Base-by-base conservation (phyloP, 371 early-diverging fungal genomes). In the Phascolomyces articulosus region DNA sequence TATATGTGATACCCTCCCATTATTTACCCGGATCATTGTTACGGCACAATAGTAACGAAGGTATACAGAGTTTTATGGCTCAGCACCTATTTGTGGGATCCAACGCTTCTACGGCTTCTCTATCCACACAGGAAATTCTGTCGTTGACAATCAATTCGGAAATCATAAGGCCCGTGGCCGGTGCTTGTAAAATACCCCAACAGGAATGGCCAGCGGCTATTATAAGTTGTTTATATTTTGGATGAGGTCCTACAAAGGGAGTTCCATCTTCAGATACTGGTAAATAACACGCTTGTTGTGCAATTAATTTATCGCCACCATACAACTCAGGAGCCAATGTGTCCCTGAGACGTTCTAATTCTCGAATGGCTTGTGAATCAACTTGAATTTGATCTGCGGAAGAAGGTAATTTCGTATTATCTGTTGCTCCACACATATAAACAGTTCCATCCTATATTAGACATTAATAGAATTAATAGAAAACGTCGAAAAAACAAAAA, bases 101-200 rank as follows among this genome's bases (percentile, higher is more conserved):
- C 21, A 70, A 34, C 2, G 66, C 62, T 34, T 63, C 41, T 27
- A 67, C 68, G 2, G 63, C 49, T 9, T 40, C 29, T 6, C 28
- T 23, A 59, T 80, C 78, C 11, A 88, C 64, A 40, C 79, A 74
- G 8, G 69, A 54, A 47, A 77, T 72, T 44, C 66, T 47, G 27
- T 79, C 85, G 49, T 80, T 71, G 54, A 87, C 34, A 31, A 91
- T 55, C 44, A 90, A 72, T 66, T 91, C 90, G 8, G 90, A 80
- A 4, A 91, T 70, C 34, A 86, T 84, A 27, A 83, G 66, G 1
- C 92, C 92, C 4, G 92, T 90, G 3, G 83, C 85, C 13, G 92
- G 88, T 0, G 87, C 83, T 61, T 88, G 85, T 38, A 90, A 74
- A 28, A 91, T 91, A 28, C 92, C 92, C 92, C 92, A 91, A 63